Evolutionary conservation across 176 grass and related monocot species (phyloP).

Genomic region (Thinopyrum elongatum): DNA sequence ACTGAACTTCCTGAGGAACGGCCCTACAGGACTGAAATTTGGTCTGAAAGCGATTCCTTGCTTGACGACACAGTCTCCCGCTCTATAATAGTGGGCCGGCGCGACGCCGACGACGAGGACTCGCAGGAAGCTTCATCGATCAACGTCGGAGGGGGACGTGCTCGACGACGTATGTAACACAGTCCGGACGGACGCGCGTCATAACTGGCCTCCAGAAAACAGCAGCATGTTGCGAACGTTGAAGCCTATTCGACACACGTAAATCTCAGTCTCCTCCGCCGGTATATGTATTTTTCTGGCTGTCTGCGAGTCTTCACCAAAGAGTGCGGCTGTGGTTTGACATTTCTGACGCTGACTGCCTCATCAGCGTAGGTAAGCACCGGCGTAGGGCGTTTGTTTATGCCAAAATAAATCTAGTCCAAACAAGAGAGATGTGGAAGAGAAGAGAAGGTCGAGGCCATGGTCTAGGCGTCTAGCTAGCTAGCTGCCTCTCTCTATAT

Average conservation of each 20-base stretch:
- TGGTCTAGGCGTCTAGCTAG: background rate
- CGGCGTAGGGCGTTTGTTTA: conserved; percentile 49
- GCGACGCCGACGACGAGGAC: conserved; percentile 4
- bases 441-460: conserved; percentile 4
- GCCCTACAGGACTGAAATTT: conserved; percentile 1
- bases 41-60: conserved; percentile 19
- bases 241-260: conserved; percentile 36
- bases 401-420: conserved; percentile 31
- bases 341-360: conserved; percentile 57
- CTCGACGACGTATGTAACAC: background rate
- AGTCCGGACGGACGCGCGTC: conserved; percentile 27
- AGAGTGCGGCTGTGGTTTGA: conserved; percentile 55
- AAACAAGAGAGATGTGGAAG: conserved; percentile 31
- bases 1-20: background rate
- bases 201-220: conserved; percentile 24
- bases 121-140: conserved; percentile 25
- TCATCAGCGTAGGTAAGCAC: conserved; percentile 52
- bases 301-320: conserved; percentile 41
- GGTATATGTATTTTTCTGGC: background rate
- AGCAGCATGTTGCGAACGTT: conserved; percentile 70
- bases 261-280: conserved; percentile 30
- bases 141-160: background rate
- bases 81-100: background rate
- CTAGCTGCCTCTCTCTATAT: conserved; percentile 19
- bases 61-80: background rate